Base-by-base conservation (phyloP, 1,284 basidiomycete genomes). In the Mycosarcoma maydis region DNA sequence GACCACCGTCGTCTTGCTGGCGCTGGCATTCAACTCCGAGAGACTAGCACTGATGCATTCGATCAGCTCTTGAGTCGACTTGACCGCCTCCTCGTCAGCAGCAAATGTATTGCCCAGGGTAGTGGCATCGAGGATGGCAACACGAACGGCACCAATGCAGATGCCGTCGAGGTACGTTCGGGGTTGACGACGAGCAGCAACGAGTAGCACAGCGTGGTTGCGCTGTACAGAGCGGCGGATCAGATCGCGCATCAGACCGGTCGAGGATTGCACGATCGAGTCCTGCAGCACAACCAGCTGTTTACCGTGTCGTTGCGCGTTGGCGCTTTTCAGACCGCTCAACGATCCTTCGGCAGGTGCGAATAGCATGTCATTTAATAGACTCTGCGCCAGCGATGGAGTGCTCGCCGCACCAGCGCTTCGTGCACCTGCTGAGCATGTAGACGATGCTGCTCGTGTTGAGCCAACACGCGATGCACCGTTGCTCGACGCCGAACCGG, bases 241-340 rank as follows among this genome's bases (percentile, higher is more conserved):
- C 39, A 78, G 38, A 29, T 76, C 70, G 29, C 69, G 65, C 23
- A 75, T 16, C 20, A 76, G 47, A 14, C 42, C 32, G 6, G 33
- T 48, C 10, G 60, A 60, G 4, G 72, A 73, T 32, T 76, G 76
- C 16, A 69, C 70, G 19, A 69, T n/a, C n/a, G 58, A 61, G 30
- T 76, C 74, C 40, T 73, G 72, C 14, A 78, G 27, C 7, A 78
- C 32, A 4, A 75, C 56, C 8, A 78, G 59, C 58, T 77, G 70
- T 43, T 65, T 74, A n/a, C 50, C 54, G 17, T 72, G 64, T 14
- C 69, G 46, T 17, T 71, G 57, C 26, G 60, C 55, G 9, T 34
- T 39, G 38, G 38, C 47, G 36, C 56, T 65, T 36, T 60, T 70
- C 29, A 60, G 29, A 0, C 44, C 45, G 30, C 30, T 47, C 14